phyloP scores from a whole-genome alignment of 306 rosid species.

The Boehmeria nivea region DNA sequence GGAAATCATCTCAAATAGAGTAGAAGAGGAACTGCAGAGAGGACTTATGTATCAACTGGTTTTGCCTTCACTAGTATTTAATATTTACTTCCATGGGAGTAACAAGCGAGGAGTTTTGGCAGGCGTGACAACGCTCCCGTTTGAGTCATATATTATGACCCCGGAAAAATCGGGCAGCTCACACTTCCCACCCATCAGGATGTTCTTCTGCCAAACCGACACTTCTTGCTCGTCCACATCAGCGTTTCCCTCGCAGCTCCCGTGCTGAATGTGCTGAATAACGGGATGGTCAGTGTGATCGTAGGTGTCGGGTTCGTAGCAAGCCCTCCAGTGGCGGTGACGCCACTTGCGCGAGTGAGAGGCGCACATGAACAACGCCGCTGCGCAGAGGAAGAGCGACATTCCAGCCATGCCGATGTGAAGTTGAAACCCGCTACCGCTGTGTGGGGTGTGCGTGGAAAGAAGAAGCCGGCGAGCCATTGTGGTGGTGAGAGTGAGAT shows the following conservation, averaged over 20 bases:
- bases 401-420: conserved; percentile 28
- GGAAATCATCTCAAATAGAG: too few relatives aligned
- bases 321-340: conserved; percentile 34
- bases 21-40: too few relatives aligned
- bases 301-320: conserved; percentile 17
- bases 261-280: conserved; percentile 18
- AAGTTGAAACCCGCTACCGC: conserved; percentile 23
- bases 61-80: not conserved
- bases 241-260: not conserved
- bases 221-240: conserved; percentile 26
- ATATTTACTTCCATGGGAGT: conserved; percentile 65
- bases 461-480: conserved; percentile 69
- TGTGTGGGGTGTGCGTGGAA: conserved; percentile 20
- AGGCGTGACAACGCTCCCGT: conserved; percentile 54
- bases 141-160: conserved; percentile 64
- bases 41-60: too few relatives aligned
- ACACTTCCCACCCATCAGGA: conserved; percentile 90
- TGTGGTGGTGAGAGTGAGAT: conserved; percentile 13
- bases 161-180: conserved; percentile 91
- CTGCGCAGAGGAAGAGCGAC: conserved; percentile 48
- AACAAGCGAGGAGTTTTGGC: conserved; percentile 42
- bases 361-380: conserved; percentile 74
- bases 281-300: conserved; percentile 1
- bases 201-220: conserved; percentile 83
- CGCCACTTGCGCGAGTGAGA: conserved; percentile 57